A percentile compares a stretch with the other conserved stretches of the same genome.
These are phyloP conservation scores for Sclerospora graminicola DNA, from an alignment of 352 stramenopile species.

Conservation along the genomic window DNA sequence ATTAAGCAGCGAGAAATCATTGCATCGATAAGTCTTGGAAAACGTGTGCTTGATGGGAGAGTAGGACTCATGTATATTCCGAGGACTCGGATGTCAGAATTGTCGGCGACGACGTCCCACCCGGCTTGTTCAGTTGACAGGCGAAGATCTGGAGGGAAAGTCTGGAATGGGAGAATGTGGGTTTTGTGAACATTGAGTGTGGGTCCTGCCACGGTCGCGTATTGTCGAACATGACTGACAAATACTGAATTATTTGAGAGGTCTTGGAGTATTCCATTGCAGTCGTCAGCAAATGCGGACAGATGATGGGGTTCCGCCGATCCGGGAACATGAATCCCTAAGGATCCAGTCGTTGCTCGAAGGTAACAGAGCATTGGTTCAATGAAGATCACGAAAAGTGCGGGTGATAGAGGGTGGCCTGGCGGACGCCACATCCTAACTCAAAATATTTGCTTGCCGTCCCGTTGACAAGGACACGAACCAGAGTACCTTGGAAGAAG, in stretches of 20 bases:
- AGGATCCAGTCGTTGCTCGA: background rate
- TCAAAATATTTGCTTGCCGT: constrained; percentile 5
- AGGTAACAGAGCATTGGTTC: constrained; percentile 12
- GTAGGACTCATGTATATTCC: constrained; percentile 2
- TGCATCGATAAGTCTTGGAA: background rate
- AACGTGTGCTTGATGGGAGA: constrained; percentile 1
- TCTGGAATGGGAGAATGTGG: constrained; percentile 1
- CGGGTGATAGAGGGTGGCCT: constrained; percentile 15
- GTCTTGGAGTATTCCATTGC: constrained; percentile 3
- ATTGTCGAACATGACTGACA: background rate
- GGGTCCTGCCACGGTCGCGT: background rate
- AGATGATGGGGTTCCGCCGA: background rate
- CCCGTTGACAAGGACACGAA: constrained; percentile 9
- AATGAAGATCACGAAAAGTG: constrained; percentile 12
- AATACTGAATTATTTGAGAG: constrained; percentile 1
- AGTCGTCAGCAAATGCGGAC: constrained; percentile 12
- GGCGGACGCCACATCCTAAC: constrained; percentile 7
- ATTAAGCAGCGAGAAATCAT: constrained; percentile 1
- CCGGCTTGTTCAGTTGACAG: background rate
- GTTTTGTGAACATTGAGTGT: constrained; percentile 8
- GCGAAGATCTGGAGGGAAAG: background rate
- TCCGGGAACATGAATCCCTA: background rate
- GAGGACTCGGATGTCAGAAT: background rate
- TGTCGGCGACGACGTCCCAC: background rate
- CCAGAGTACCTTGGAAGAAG: constrained; percentile 4